Base-by-base conservation (phyloP, 2,329 filamentous ascomycete genomes). In the Microdochium paspali region DNA sequence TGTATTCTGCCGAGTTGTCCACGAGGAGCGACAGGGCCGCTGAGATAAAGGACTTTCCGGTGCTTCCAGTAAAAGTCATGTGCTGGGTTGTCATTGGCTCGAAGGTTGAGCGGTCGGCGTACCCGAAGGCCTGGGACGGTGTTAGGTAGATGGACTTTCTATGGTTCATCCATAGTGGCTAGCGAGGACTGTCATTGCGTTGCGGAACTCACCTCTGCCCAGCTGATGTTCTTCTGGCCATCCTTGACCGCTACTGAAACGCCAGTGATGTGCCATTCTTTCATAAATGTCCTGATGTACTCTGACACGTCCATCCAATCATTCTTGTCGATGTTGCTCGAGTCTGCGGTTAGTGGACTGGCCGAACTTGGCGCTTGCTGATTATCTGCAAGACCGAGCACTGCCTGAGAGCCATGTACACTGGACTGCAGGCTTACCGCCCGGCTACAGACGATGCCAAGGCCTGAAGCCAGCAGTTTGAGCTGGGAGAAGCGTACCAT, bases 21-120 rank as follows among this genome's bases (percentile, higher is more conserved):
- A 78, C 62, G 7, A 80, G 67, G 2, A 77, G 56, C 1, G 72
- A 67, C 1, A 80, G 57, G 0, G 67, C 65, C 1, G 75, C 75
- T 1, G 72, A 69, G 0, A 71, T 73, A 44, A 77, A 69, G 2
- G 75, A 72, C 56, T 82, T 82, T 20, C 75, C 78, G 1, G 70
- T 79, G 39, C 75, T 79, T 2, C 70, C 79, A 2, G 66, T 67
- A 49, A 74, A 76, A 61, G 75, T 81, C 2, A 81, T 63, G 0
- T 76, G 80, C 25, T 72, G 62, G 1, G 70, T 56, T 0, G 65
- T 73, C 9, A 69, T 68, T 0, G 63, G 58, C 18, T 40, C 35
- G 0, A 60, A 63, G 3, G 55, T 56, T 2, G 62, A 60, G 4
- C 67, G 57, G n/a, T 50, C 49, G 46, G 64, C 55, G 53, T 68